Evolutionary conservation across 768 basidiomycete genomes (phyloP).

Genomic region (Kwoniella shandongensis): DNA sequence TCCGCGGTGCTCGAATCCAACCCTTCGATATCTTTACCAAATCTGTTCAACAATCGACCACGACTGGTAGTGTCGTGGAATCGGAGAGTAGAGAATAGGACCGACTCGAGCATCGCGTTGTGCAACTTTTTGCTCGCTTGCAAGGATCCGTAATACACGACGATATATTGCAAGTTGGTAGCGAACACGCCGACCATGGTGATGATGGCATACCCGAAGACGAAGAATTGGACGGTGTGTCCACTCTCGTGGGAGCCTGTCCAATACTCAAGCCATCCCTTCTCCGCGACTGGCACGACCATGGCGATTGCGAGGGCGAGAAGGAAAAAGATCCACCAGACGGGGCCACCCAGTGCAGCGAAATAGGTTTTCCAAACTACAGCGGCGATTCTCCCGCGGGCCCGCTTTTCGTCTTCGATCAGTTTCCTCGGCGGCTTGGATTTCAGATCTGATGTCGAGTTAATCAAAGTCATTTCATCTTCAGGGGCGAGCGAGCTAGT

Average conservation of each 20-base stretch:
- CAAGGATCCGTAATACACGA: slow-evolving; percentile 80
- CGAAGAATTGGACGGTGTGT: slow-evolving; percentile 62
- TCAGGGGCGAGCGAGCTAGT: slow-evolving; percentile 57
- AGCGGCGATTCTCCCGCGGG: slow-evolving; percentile 66
- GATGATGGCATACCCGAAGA: slow-evolving; percentile 69
- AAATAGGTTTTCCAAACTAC: slow-evolving; percentile 69
- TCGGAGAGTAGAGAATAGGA: slow-evolving; percentile 82
- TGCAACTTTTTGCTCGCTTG: slow-evolving; percentile 76
- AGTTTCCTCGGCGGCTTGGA: slow-evolving; percentile 71
- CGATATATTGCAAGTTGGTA: slow-evolving; percentile 42
- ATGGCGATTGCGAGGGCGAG: slow-evolving; percentile 62
- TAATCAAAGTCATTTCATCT: slow-evolving; percentile 38
- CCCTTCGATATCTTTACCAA: slow-evolving; percentile 77
- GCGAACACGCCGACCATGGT: slow-evolving; percentile 67
- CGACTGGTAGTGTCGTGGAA: slow-evolving; percentile 91
- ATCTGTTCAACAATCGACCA: slow-evolving; percentile 61
- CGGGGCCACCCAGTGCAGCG: slow-evolving; percentile 40
- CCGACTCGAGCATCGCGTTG: slow-evolving; percentile 70
- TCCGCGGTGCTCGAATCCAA: slow-evolving; percentile 81
- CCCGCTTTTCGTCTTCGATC: slow-evolving; percentile 71
- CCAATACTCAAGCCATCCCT: slow-evolving; percentile 67
- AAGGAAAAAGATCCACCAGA: slow-evolving; percentile 59
- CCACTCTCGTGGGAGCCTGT: slow-evolving; percentile 55
- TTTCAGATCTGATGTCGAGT: slow-evolving; percentile 46
- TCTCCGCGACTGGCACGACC: slow-evolving; percentile 66